A percentile compares a stretch with the other conserved stretches of the same genome.
Conservation (phyloP, 2,329 filamentous ascomycete species). For the Alternaria brassicae region DNA sequence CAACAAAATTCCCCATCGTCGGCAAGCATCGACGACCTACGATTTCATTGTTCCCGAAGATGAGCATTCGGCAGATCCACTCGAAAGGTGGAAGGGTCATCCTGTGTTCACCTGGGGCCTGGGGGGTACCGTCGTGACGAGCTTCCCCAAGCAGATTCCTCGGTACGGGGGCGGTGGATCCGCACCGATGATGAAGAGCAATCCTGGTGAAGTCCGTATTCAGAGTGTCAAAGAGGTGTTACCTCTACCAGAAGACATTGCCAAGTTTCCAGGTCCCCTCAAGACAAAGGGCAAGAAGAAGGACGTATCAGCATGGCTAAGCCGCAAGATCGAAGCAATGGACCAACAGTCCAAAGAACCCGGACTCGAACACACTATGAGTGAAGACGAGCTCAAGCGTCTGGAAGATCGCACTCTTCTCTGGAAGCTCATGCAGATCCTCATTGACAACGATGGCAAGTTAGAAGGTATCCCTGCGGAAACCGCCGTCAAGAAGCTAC, state of each 20-base stretch:
- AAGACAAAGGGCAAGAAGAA: slow-evolving; percentile 95
- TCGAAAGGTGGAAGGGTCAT: slow-evolving; percentile 89
- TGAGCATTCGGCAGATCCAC: slow-evolving; percentile 69
- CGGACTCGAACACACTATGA: slow-evolving; percentile 59
- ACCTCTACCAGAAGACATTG: slow-evolving; percentile 73
- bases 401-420: slow-evolving; percentile 80
- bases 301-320: slow-evolving; percentile 83
- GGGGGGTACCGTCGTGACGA: slow-evolving; percentile 80
- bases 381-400: slow-evolving; percentile 70
- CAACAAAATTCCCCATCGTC: slow-evolving; percentile 44
- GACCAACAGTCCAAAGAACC: slow-evolving; percentile 61
- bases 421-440: slow-evolving; percentile 82
- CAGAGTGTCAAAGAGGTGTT: slow-evolving; percentile 76
- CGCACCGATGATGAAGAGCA: slow-evolving; percentile 79
- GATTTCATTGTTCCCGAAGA: slow-evolving; percentile 64
- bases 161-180: slow-evolving; percentile 79
- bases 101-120: slow-evolving; percentile 90
- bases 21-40: slow-evolving; percentile 58
- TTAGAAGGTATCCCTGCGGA: slow-evolving; percentile 77
- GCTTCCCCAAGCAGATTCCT: slow-evolving; percentile 87
- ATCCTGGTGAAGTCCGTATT: slow-evolving; percentile 82
- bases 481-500: slow-evolving; percentile 74
- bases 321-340: slow-evolving; percentile 74
- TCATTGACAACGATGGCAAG: slow-evolving; percentile 85
- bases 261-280: slow-evolving; percentile 88